These are phyloP conservation scores for Reutealis trisperma DNA, from an alignment of 345 rosid genomes.

Conservation along the genomic window DNA sequence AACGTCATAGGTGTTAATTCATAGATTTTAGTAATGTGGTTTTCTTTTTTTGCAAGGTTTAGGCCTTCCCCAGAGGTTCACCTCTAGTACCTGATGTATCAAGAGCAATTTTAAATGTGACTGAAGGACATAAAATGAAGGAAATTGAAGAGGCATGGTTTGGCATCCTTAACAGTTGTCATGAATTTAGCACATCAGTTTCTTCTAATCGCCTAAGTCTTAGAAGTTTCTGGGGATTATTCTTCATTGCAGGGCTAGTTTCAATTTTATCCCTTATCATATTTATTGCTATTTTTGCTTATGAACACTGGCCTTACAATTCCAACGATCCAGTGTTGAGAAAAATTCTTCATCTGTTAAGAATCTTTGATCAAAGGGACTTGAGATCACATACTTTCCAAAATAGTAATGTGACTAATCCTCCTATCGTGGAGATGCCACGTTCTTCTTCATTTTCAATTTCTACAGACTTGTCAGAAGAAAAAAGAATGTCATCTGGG, in stretches of 20 bases:
- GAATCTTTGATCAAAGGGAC: slow-evolving; percentile 22
- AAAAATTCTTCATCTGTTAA: slow-evolving; percentile 4
- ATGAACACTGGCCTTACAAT: slow-evolving; percentile 13
- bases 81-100: slow-evolving; percentile 26
- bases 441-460: too few relatives aligned
- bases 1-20: too few relatives aligned
- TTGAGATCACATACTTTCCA: slow-evolving; percentile 14
- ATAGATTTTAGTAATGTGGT: too few relatives aligned
- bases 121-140: slow-evolving; percentile 25
- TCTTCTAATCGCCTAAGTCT: slow-evolving; percentile 24
- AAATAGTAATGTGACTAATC: background rate
- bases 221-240: slow-evolving; percentile 27
- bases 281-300: slow-evolving; percentile 6
- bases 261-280: slow-evolving; percentile 13
- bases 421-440: too few relatives aligned
- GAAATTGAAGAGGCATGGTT: slow-evolving; percentile 20
- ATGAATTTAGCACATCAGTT: slow-evolving; percentile 11
- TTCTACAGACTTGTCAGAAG: too few relatives aligned
- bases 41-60: background rate
- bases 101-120: slow-evolving; percentile 24
- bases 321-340: slow-evolving; percentile 1
- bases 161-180: slow-evolving; percentile 1
- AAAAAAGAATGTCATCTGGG: too few relatives aligned
- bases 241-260: slow-evolving; percentile 25
- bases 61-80: slow-evolving; percentile 30